Percentiles rank a stretch among this genome's conserved stretches.
Conservation (phyloP, 352 stramenopile species). For the Globisporangium apiculatum region DNA sequence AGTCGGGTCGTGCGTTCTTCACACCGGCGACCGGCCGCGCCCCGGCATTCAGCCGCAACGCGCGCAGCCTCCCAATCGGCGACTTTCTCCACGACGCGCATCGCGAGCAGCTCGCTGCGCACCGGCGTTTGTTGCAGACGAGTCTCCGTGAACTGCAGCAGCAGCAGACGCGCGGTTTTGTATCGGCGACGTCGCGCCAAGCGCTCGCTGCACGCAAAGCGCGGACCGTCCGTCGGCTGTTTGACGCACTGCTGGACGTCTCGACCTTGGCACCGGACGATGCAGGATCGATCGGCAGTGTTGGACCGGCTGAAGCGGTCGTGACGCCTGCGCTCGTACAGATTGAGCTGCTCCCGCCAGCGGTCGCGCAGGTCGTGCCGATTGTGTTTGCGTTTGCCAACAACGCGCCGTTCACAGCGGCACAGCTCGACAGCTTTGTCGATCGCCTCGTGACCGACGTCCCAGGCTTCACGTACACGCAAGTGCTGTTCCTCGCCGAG, state of each 20-base stretch:
- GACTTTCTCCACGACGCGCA: slow-evolving; percentile 68
- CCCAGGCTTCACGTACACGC: slow-evolving; percentile 57
- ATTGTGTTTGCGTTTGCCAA: slow-evolving; percentile 65
- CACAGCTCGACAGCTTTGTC: slow-evolving; percentile 42
- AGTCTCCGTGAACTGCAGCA: slow-evolving; percentile 36
- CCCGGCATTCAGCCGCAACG: slow-evolving; percentile 65
- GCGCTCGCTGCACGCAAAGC: slow-evolving; percentile 48
- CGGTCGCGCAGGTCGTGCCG: slow-evolving; percentile 45
- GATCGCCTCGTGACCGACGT: slow-evolving; percentile 59
- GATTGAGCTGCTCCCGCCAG: slow-evolving; percentile 32
- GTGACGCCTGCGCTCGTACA: slow-evolving; percentile 32
- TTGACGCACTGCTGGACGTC: slow-evolving; percentile 24
- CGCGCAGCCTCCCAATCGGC: slow-evolving; percentile 59
- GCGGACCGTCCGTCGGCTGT: slow-evolving; percentile 54
- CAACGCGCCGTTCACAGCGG: slow-evolving; percentile 30
- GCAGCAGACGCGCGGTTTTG: slow-evolving; percentile 38
- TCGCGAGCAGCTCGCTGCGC: slow-evolving; percentile 53
- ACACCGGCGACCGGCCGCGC: slow-evolving; percentile 56
- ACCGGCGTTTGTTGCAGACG: slow-evolving; percentile 36
- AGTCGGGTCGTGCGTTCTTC: slow-evolving; percentile 58
- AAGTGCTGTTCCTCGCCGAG: slow-evolving; percentile 63
- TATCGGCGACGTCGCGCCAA: slow-evolving; percentile 49
- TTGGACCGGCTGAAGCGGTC: neutral
- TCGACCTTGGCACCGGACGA: neutral
- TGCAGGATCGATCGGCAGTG: neutral